Evolutionary conservation across 2,329 filamentous ascomycete genomes (phyloP).

Genomic region (Pyrenochaeta sp.): DNA sequence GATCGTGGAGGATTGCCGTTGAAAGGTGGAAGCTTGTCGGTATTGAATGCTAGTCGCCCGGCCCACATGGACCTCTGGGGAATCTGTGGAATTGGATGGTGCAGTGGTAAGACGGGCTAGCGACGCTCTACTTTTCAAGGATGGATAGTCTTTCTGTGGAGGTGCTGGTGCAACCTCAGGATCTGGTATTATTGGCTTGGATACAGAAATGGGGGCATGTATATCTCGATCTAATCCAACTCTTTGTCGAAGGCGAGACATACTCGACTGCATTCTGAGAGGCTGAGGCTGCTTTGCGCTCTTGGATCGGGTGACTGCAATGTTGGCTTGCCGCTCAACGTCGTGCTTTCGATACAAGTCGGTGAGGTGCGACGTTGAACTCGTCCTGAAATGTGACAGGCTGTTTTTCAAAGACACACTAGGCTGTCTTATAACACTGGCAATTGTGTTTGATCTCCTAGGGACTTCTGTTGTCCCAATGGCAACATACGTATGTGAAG

Average conservation of each 20-base stretch:
- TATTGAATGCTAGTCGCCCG: not conserved
- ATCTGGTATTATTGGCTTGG: conserved; percentile 2
- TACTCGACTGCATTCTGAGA: conserved; percentile 26
- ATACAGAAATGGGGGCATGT: not conserved
- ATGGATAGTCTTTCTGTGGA: conserved; percentile 5
- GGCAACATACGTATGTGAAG: conserved; percentile 36
- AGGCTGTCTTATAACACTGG: conserved; percentile 30
- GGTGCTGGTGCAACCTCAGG: not conserved
- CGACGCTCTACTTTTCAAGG: not conserved
- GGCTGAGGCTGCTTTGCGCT: conserved; percentile 6
- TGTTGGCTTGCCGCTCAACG: conserved; percentile 5
- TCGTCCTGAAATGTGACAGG: conserved; percentile 30
- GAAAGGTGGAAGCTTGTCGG: not conserved
- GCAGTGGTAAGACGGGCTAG: conserved; percentile 8
- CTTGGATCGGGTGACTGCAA: conserved; percentile 1
- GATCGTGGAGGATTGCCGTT: not conserved
- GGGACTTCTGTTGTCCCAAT: conserved; percentile 34
- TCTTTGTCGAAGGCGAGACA: conserved; percentile 27
- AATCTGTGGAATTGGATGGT: conserved; percentile 1
- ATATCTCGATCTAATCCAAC: conserved; percentile 19
- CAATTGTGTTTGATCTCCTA: conserved; percentile 38
- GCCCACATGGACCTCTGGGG: too few species aligned
- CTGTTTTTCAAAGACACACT: conserved; percentile 38
- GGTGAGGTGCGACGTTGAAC: conserved; percentile 25
- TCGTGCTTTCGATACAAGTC: conserved; percentile 12